These are phyloP conservation scores for Candida sphagnicola DNA, from an alignment of 805 yeast genomes.

Conservation along the genomic window DNA sequence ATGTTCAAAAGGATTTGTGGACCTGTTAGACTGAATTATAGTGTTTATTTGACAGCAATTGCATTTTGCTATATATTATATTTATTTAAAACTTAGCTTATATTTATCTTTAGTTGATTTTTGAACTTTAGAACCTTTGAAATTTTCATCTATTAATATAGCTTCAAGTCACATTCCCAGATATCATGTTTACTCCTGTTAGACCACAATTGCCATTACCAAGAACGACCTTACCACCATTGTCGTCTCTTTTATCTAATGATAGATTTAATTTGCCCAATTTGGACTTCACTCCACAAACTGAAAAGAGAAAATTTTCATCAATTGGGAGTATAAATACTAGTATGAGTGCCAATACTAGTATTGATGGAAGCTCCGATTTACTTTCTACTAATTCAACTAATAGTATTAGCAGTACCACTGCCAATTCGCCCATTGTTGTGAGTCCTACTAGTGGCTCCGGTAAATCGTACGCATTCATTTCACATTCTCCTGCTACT, in stretches of 20 bases:
- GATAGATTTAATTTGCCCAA: not conserved
- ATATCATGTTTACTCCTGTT: conserved; percentile 28
- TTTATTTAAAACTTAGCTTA: too few relatives aligned
- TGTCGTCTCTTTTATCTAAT: conserved; percentile 26
- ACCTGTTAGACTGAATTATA: too few relatives aligned
- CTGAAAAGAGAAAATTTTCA: not conserved
- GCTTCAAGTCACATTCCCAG: not conserved
- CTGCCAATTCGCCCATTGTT: not conserved
- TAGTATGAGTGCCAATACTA: not conserved
- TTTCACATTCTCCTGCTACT: conserved; percentile 88
- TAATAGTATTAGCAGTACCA: not conserved
- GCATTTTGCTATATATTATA: too few relatives aligned
- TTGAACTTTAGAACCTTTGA: not conserved
- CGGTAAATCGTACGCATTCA: conserved; percentile 67
- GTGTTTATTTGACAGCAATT: too few relatives aligned
- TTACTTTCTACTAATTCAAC: not conserved
- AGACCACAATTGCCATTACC: conserved; percentile 22
- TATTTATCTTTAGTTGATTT: too few relatives aligned
- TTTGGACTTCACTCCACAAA: not conserved
- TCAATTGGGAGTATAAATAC: not conserved
- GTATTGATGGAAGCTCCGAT: not conserved
- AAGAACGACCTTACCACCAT: conserved; percentile 30
- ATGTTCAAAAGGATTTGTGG: not conserved
- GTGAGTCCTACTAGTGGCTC: conserved; percentile 4
- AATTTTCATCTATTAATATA: not conserved